These are phyloP conservation scores for Boletus tylopilopsis DNA, from an alignment of 768 basidiomycete species.

Conservation along the genomic window DNA sequence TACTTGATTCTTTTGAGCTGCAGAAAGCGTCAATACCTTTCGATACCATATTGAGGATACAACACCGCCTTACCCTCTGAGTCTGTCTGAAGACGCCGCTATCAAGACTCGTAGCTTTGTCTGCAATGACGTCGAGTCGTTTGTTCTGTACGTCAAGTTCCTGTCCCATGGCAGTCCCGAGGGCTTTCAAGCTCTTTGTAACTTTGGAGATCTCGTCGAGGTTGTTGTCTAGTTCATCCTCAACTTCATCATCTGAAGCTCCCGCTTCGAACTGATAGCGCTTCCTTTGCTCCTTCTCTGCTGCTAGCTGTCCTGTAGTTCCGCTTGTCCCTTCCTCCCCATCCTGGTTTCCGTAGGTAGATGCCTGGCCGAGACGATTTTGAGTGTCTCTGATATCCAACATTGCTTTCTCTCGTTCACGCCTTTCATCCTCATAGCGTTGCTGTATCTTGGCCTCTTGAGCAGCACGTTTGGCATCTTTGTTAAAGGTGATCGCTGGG, in stretches of 20 bases:
- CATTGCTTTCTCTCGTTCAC: slow-evolving; percentile 82
- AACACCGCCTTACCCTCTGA: slow-evolving; percentile 53
- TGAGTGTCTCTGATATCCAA: slow-evolving; percentile 84
- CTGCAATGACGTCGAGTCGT: slow-evolving; percentile 70
- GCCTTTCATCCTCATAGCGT: slow-evolving; percentile 84
- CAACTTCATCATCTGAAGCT: slow-evolving; percentile 88
- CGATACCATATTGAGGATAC: slow-evolving; percentile 17
- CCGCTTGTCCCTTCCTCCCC: slow-evolving; percentile 40
- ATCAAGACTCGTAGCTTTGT: slow-evolving; percentile 76
- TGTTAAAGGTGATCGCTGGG: slow-evolving; percentile 90
- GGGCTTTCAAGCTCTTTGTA: slow-evolving; percentile 71
- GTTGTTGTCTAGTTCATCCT: slow-evolving; percentile 92
- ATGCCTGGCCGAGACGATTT: slow-evolving; percentile 75
- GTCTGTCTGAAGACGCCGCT: slow-evolving; percentile 78
- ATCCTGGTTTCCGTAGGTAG: slow-evolving; percentile 52
- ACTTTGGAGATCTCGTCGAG: slow-evolving; percentile 80
- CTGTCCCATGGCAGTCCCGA: slow-evolving; percentile 79
- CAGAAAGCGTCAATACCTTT: slow-evolving; percentile 1
- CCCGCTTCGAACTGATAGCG: slow-evolving; percentile 91
- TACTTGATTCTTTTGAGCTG: slow-evolving; percentile 65
- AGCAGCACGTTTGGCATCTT: slow-evolving; percentile 83
- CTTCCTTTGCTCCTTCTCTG: slow-evolving; percentile 66
- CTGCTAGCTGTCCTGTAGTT: slow-evolving; percentile 49
- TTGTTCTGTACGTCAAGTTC: slow-evolving; percentile 87
- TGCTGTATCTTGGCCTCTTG: slow-evolving; percentile 80